phyloP scores from a whole-genome alignment of 352 stramenopile genomes.

The Phytophthora pinifolia region DNA sequence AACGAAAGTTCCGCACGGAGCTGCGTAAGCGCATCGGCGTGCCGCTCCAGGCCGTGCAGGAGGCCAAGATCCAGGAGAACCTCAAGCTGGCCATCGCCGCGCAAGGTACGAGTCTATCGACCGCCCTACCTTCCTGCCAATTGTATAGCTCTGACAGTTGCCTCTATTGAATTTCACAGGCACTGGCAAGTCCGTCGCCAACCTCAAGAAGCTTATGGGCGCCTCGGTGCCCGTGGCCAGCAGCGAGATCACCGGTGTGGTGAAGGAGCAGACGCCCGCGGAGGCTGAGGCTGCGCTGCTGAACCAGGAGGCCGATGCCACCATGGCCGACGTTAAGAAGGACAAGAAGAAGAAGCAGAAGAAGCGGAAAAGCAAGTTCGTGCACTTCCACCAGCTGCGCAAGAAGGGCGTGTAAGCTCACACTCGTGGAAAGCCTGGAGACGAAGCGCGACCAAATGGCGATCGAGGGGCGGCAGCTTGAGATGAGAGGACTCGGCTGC shows the following conservation, averaged over 20 bases:
- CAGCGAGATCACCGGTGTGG: slow-evolving; percentile 46
- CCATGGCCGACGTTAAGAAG: slow-evolving; percentile 50
- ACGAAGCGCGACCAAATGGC: slow-evolving; percentile 20
- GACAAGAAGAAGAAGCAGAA: slow-evolving; percentile 51
- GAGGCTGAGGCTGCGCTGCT: slow-evolving; percentile 51
- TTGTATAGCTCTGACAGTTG: slow-evolving; percentile 6
- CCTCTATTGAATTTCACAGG: slow-evolving; percentile 19
- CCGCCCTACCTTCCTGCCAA: background rate
- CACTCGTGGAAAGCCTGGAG: slow-evolving; percentile 12
- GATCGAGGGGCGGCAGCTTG: slow-evolving; percentile 11
- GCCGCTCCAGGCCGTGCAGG: slow-evolving; percentile 65
- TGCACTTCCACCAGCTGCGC: slow-evolving; percentile 85
- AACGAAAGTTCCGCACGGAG: slow-evolving; percentile 88
- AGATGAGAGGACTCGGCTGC: background rate
- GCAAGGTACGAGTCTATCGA: slow-evolving; percentile 38
- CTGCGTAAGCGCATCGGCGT: slow-evolving; percentile 81
- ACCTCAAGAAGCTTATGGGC: slow-evolving; percentile 78
- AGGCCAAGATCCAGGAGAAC: slow-evolving; percentile 85
- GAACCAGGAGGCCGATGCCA: slow-evolving; percentile 45
- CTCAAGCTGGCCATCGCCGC: slow-evolving; percentile 77
- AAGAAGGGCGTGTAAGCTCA: slow-evolving; percentile 83
- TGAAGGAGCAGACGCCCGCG: slow-evolving; percentile 29
- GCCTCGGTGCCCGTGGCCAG: slow-evolving; percentile 44
- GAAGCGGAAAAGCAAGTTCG: slow-evolving; percentile 83
- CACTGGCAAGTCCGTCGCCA: slow-evolving; percentile 55